Base-by-base conservation (phyloP, 148 eudicot species). In the Nepenthes mirabilis region DNA sequence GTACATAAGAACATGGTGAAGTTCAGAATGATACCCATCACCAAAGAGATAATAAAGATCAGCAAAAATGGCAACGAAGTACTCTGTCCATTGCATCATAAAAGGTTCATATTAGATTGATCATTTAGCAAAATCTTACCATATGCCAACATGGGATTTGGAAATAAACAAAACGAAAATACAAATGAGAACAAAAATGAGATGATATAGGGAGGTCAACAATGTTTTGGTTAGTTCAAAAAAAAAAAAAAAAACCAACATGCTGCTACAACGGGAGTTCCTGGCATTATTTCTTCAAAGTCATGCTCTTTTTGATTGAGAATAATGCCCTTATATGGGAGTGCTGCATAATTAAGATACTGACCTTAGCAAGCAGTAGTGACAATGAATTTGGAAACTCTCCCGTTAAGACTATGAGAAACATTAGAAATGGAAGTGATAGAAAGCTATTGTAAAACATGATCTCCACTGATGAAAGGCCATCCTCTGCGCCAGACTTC, bases 1-100 rank as follows among this genome's bases (percentile, higher is more conserved):
- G 98, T 93, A 62, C 98, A 93, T 56, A 93, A 66, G 80, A 93
- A 93, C 98, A 93, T 93, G 62, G 98, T 93, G 77, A 83, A 93
- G 82, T 93, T 93, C 64, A 93, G 83, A 65, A 80, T 82, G 70
- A 93, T 93, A 49, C 96, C 95, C 95, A 93, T 93, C 70, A 93
- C 80, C 77, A 93, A 66, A 54, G 98, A 93, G 14, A 82, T 76
- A 55, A 80, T 13, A 62, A 93, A 80, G 69, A 83, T 77, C 63
- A 56, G 71, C 71, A 76, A 62, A 80, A 93, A 93, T 64, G 83
- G 77, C 10, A 79, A 11, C 11, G 96, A 87, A 47, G 73, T 62
- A 72, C 88, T 86, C 98, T 91, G 96, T 52, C 70, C 79, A 71
- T 62, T 61, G 64, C 56, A 56, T 23, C 23, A 23, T 73, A 47